These are phyloP conservation scores for Calonectria pauciramosa DNA, from an alignment of 2,329 filamentous ascomycete species.

Conservation along the genomic window DNA sequence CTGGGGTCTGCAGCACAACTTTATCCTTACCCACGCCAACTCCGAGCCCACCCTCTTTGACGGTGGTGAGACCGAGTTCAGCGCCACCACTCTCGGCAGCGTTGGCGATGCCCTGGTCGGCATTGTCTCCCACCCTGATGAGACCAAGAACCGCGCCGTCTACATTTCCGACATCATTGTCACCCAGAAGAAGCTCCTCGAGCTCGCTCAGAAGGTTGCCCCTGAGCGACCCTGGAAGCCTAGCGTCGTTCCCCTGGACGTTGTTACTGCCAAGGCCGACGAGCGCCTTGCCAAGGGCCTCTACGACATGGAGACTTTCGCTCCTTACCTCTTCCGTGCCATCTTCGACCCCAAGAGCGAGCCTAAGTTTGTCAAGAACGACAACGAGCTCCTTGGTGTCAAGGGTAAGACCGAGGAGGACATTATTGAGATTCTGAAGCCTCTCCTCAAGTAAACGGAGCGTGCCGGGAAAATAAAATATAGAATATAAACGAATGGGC, in stretches of 20 bases:
- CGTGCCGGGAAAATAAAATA: neutral
- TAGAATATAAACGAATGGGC: neutral
- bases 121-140: conserved; percentile 61
- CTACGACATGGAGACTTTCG: conserved; percentile 47
- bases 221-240: conserved; percentile 63
- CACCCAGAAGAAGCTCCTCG: conserved; percentile 61
- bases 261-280: conserved; percentile 44
- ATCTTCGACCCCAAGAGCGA: conserved; percentile 52
- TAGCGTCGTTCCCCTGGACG: conserved; percentile 49
- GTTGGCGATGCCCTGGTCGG: conserved; percentile 64
- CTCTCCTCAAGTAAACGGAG: conserved; percentile 28
- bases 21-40: conserved; percentile 58
- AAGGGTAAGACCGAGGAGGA: conserved; percentile 56
- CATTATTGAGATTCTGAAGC: conserved; percentile 50
- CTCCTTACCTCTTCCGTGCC: conserved; percentile 49
- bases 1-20: conserved; percentile 49
- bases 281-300: conserved; percentile 49
- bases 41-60: conserved; percentile 61
- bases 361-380: conserved; percentile 51
- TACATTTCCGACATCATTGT: conserved; percentile 59
- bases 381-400: conserved; percentile 62
- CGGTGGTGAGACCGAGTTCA: conserved; percentile 64
- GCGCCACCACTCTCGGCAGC: conserved; percentile 60
- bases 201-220: conserved; percentile 62
- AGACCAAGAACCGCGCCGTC: conserved; percentile 67